These are phyloP conservation scores for Candida morakotiae DNA, from an alignment of 805 yeast species.

Conservation along the genomic window DNA sequence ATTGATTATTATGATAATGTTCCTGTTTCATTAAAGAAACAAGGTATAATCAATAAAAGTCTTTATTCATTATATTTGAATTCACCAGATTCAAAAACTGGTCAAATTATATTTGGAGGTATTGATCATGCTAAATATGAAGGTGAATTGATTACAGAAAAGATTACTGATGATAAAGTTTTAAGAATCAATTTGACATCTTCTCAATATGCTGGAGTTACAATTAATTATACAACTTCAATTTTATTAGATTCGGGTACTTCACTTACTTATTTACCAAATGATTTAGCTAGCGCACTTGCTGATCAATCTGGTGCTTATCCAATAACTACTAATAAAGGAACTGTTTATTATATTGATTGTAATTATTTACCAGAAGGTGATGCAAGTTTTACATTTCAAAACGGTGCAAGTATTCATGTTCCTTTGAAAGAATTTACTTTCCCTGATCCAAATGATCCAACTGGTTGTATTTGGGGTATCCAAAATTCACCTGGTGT, in stretches of 20 bases:
- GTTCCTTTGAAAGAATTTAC: conserved; percentile 39
- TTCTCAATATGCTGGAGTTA: conserved; percentile 17
- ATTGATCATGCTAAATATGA: conserved; percentile 25
- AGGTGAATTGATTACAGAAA: conserved; percentile 14
- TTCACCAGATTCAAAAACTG: conserved; percentile 14
- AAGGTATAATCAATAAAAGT: conserved; percentile 29
- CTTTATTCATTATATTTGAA: conserved; percentile 37
- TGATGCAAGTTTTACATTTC: not conserved
- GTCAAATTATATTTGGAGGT: conserved; percentile 32
- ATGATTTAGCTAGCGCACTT: conserved; percentile 12
- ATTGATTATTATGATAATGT: conserved; percentile 21
- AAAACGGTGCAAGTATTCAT: conserved; percentile 25
- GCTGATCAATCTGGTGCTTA: not conserved
- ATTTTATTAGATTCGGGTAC: conserved; percentile 35
- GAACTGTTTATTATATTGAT: conserved; percentile 1
- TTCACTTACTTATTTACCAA: conserved; percentile 41
- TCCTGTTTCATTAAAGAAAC: conserved; percentile 27
- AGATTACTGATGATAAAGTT: not conserved
- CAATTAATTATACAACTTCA: conserved; percentile 13
- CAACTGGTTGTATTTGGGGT: conserved; percentile 31
- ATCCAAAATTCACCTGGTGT: conserved; percentile 3
- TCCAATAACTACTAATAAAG: not conserved
- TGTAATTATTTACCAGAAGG: conserved; percentile 4
- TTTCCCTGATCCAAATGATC: conserved; percentile 6
- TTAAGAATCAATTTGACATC: conserved; percentile 45